Conservation (phyloP, 2,329 filamentous ascomycete species). For the Fusarium paranaense region DNA sequence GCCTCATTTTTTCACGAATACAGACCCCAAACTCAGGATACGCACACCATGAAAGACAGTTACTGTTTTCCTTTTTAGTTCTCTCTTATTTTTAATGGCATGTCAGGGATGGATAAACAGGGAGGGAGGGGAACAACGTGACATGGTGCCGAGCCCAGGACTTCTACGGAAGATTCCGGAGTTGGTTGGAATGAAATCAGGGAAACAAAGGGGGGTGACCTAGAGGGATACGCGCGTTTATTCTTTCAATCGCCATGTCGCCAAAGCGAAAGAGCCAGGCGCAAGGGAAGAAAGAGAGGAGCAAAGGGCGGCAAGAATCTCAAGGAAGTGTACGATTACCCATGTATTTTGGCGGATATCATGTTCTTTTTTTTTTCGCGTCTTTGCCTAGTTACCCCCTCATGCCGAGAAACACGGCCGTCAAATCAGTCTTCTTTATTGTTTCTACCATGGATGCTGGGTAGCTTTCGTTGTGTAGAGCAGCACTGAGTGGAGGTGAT, state of each 20-base stretch:
- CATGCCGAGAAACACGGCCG: slow-evolving; percentile 10
- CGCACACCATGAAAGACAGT: slow-evolving; percentile 11
- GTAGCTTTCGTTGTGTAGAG: neutral
- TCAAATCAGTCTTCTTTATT: slow-evolving; percentile 3
- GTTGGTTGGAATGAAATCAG: neutral
- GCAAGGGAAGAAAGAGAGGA: slow-evolving; percentile 12
- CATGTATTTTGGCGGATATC: slow-evolving; percentile 26
- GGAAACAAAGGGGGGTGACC: neutral
- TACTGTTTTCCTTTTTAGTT: slow-evolving; percentile 4
- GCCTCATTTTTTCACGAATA: slow-evolving; percentile 22
- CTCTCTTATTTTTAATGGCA: slow-evolving; percentile 29
- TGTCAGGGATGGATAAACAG: slow-evolving; percentile 15
- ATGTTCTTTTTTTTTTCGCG: slow-evolving; percentile 13
- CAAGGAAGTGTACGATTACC: slow-evolving; percentile 24
- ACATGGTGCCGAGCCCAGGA: slow-evolving; percentile 3
- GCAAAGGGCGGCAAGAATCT: neutral
- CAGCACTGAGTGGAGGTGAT: neutral
- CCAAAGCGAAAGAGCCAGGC: slow-evolving; percentile 15
- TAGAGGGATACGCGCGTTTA: neutral
- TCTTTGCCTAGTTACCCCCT: slow-evolving; percentile 15
- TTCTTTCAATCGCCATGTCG: slow-evolving; percentile 1
- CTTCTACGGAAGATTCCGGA: neutral
- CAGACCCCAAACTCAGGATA: slow-evolving; percentile 13
- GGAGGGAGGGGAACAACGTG: neutral
- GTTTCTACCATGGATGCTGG: neutral